These are phyloP conservation scores for Hanseniaspora lachancei DNA, from an alignment of 805 yeast genomes.

Conservation along the genomic window DNA sequence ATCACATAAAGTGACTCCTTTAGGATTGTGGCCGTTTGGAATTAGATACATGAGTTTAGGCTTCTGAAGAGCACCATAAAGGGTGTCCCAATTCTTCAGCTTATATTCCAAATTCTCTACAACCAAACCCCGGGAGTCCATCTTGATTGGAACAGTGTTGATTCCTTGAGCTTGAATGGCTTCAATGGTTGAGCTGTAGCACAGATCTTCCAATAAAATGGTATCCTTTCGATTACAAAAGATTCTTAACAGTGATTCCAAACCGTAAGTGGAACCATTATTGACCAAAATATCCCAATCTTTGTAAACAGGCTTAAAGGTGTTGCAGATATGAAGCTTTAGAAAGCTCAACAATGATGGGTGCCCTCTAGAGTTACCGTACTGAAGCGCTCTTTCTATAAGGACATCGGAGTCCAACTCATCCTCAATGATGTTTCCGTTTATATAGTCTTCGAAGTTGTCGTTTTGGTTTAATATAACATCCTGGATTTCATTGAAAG, in stretches of 20 bases:
- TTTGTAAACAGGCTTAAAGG: slow-evolving; percentile 28
- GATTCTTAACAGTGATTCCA: slow-evolving; percentile 65
- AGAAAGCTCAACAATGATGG: slow-evolving; percentile 43
- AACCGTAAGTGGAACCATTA: slow-evolving; percentile 69
- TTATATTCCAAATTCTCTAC: slow-evolving; percentile 49
- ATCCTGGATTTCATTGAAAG: slow-evolving; percentile 51
- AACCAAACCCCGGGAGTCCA: slow-evolving; percentile 60
- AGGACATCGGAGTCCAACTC: slow-evolving; percentile 38
- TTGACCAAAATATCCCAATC: slow-evolving; percentile 59
- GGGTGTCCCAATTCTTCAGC: slow-evolving; percentile 50
- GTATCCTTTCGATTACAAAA: slow-evolving; percentile 60
- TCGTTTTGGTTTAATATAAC: slow-evolving; percentile 16
- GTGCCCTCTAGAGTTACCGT: slow-evolving; percentile 61
- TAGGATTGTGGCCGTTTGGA: slow-evolving; percentile 91
- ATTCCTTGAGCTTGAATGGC: slow-evolving; percentile 55
- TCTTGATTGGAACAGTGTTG: slow-evolving; percentile 48
- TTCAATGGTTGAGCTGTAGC: slow-evolving; percentile 70
- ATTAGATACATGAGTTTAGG: slow-evolving; percentile 77
- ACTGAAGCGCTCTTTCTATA: slow-evolving; percentile 59
- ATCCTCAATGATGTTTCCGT: slow-evolving; percentile 7
- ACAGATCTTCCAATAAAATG: slow-evolving; percentile 58
- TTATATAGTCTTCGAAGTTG: slow-evolving; percentile 20
- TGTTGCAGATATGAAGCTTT: slow-evolving; percentile 38
- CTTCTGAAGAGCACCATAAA: slow-evolving; percentile 32
- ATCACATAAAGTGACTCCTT: slow-evolving; percentile 61